Conservation (phyloP, 2,329 filamentous ascomycete species). For the Rutstroemia sp. region DNA sequence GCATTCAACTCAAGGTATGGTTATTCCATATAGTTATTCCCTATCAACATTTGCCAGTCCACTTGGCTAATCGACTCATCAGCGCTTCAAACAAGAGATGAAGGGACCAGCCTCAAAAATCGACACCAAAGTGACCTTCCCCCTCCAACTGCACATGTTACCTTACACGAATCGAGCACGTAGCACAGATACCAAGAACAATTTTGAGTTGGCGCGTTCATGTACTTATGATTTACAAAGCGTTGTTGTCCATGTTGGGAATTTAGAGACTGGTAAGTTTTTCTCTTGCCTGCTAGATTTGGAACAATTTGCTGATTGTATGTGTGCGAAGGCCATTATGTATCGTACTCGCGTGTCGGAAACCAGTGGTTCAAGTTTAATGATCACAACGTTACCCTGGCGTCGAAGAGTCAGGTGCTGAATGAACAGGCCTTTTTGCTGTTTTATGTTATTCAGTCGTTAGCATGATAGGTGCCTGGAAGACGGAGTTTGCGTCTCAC, state of each 20-base stretch:
- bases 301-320: neutral
- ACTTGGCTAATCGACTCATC: neutral
- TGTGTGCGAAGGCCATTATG: constrained; percentile 1
- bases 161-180: constrained; percentile 72
- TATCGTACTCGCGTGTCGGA: constrained; percentile 12
- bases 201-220: constrained; percentile 50
- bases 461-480: constrained; percentile 34
- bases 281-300: too few relatives aligned
- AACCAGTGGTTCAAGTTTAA: constrained; percentile 89
- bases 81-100: constrained; percentile 69
- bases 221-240: constrained; percentile 83
- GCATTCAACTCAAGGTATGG: constrained; percentile 80
- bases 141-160: constrained; percentile 79
- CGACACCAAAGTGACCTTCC: constrained; percentile 78
- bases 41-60: neutral
- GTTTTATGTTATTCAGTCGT: constrained; percentile 70
- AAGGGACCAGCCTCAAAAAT: constrained; percentile 75
- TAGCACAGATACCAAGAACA: constrained; percentile 41
- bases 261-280: constrained; percentile 66
- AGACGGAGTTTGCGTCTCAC: too few relatives aligned
- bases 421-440: constrained; percentile 81
- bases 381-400: constrained; percentile 84
- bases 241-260: constrained; percentile 88
- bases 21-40: too few relatives aligned
- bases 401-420: constrained; percentile 77